These are phyloP conservation scores for Picochlorum sp. DNA, from an alignment of 139 green algal genomes.

Conservation along the genomic window DNA sequence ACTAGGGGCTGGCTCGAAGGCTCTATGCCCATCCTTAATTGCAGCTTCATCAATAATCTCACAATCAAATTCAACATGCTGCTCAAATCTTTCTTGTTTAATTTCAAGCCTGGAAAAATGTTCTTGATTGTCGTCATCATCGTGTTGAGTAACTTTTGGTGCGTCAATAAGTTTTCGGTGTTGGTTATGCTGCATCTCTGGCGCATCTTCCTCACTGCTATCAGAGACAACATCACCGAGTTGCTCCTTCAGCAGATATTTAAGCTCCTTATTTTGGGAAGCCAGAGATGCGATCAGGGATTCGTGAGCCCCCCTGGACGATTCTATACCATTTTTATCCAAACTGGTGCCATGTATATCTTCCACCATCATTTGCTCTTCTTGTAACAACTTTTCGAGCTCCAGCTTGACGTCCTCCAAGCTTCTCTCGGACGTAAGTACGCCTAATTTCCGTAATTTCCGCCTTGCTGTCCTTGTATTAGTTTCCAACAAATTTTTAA, in stretches of 20 bases:
- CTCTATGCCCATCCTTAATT: too few species aligned
- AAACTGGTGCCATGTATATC: too few species aligned
- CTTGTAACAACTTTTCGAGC: neutral
- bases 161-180: too few species aligned
- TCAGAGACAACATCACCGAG: slow-evolving; percentile 7
- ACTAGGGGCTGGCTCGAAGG: too few species aligned
- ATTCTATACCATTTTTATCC: neutral
- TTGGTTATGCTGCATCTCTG: neutral
- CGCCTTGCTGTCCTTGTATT: too few species aligned
- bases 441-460: too few species aligned
- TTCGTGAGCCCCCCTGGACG: neutral
- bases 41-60: too few species aligned
- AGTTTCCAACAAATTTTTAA: too few species aligned
- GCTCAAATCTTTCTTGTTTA: too few species aligned
- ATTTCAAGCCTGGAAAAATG: too few species aligned
- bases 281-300: slow-evolving; percentile 9
- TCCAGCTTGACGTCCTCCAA: neutral
- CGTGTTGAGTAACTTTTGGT: neutral
- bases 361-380: neutral
- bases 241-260: slow-evolving; percentile 15
- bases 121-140: neutral
- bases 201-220: neutral
- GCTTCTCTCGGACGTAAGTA: too few species aligned
- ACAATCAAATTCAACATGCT: too few species aligned
- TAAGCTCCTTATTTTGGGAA: neutral